A percentile compares a stretch with the other conserved stretches of the same genome.
These are phyloP conservation scores for Dactylellina parvicollis DNA, from an alignment of 2,329 filamentous ascomycete genomes.

Conservation along the genomic window DNA sequence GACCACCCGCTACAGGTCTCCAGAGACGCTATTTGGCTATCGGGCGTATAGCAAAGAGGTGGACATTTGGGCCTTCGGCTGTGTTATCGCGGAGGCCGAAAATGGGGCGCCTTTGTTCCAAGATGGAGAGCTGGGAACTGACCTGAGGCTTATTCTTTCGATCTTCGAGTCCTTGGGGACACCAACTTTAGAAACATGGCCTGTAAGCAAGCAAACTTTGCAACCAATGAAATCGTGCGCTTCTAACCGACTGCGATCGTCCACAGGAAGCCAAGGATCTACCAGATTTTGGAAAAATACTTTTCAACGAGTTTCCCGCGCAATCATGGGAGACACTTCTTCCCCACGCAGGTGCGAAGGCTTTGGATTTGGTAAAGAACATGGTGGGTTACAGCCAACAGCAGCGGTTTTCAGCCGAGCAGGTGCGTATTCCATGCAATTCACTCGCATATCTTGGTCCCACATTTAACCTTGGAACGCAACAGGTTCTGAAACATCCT, in stretches of 20 bases:
- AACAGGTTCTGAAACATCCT: conserved; percentile 58
- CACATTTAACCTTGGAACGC: conserved; percentile 57
- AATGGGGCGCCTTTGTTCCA: conserved; percentile 75
- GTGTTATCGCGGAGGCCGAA: conserved; percentile 78
- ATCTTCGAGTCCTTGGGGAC: conserved; percentile 93
- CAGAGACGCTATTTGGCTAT: conserved; percentile 88
- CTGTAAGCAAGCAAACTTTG: conserved; percentile 67
- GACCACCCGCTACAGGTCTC: conserved; percentile 88
- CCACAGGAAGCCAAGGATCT: conserved; percentile 71
- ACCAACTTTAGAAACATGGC: conserved; percentile 82
- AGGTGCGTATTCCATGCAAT: conserved; percentile 62
- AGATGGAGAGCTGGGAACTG: conserved; percentile 88
- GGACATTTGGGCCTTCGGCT: conserved; percentile 90
- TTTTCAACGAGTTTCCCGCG: conserved; percentile 78
- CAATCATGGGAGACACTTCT: conserved; percentile 77
- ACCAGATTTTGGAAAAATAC: conserved; percentile 85
- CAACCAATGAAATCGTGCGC: neutral
- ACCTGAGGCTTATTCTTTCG: conserved; percentile 87
- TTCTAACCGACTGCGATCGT: conserved; percentile 18
- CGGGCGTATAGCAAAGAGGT: conserved; percentile 75
- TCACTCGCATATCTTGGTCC: conserved; percentile 46
- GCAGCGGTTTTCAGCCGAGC: conserved; percentile 72
- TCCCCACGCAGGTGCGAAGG: conserved; percentile 68
- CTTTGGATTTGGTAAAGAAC: conserved; percentile 72
- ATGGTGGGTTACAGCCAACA: conserved; percentile 79